phyloP scores from a whole-genome alignment of 2,329 filamentous ascomycete species.

The Dactylellina leptospora region DNA sequence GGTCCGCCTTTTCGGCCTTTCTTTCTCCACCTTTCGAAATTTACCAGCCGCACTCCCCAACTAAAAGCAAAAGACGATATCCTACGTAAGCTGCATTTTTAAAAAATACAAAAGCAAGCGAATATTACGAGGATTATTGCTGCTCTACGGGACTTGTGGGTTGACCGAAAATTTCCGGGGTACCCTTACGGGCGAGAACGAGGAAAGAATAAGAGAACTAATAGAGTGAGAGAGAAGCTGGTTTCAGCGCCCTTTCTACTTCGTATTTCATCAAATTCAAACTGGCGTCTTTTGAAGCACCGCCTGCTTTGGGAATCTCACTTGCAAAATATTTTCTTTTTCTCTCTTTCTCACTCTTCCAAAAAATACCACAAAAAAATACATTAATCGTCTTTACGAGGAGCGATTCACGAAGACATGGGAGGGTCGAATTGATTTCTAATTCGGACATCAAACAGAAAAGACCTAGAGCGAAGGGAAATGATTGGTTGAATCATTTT shows the following conservation, averaged over 20 bases:
- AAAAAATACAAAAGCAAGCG: constrained; percentile 42
- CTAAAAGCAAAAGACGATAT: constrained; percentile 23
- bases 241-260: constrained; percentile 43
- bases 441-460: constrained; percentile 21
- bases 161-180: constrained; percentile 40
- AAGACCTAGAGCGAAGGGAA: constrained; percentile 14
- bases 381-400: constrained; percentile 22
- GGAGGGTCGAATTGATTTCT: constrained; percentile 35
- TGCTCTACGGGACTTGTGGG: constrained; percentile 4
- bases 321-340: constrained; percentile 22
- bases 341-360: constrained; percentile 21
- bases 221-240: constrained; percentile 21
- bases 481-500: constrained; percentile 42
- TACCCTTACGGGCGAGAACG: constrained; percentile 33
- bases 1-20: constrained; percentile 42
- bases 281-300: constrained; percentile 39
- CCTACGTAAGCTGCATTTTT: constrained; percentile 50
- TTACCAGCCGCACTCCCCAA: constrained; percentile 42
- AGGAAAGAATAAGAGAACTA: constrained; percentile 25
- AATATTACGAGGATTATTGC: constrained; percentile 46
- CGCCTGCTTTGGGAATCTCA: constrained; percentile 26
- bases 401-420: constrained; percentile 15
- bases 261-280: constrained; percentile 52
- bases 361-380: constrained; percentile 19
- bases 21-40: constrained; percentile 26